Evolutionary conservation across 2,329 filamentous ascomycete genomes (phyloP).

Genomic region (Coleophoma cylindrospora): DNA sequence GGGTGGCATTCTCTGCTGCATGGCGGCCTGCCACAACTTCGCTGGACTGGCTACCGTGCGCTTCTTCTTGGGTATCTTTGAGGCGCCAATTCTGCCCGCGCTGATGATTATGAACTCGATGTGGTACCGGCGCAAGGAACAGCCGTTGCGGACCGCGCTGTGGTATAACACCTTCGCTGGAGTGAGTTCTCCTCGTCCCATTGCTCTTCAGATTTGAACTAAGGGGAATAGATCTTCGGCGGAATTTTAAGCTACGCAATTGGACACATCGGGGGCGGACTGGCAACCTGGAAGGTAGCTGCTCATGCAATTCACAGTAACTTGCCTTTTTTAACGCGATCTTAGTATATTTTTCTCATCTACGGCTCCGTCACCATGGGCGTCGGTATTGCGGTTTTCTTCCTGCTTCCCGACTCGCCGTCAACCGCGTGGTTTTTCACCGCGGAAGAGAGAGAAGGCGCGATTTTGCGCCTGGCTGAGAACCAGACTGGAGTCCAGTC

Average conservation of each 20-base stretch:
- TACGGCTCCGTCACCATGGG: constrained; percentile 17
- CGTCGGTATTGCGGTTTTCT: constrained; percentile 32
- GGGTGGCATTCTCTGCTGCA: constrained; percentile 52
- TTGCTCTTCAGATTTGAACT: background rate
- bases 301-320: background rate
- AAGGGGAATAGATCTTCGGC: too few relatives aligned
- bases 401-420: constrained; percentile 41
- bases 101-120: constrained; percentile 52
- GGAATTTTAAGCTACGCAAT: background rate
- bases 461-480: background rate
- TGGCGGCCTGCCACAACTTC: constrained; percentile 45
- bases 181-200: background rate
- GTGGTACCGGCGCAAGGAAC: constrained; percentile 55
- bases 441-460: constrained; percentile 32
- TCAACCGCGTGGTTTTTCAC: constrained; percentile 35
- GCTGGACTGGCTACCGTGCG: background rate
- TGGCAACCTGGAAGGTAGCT: background rate
- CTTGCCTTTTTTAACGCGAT: background rate
- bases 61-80: constrained; percentile 33
- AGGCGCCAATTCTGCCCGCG: constrained; percentile 22
- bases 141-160: constrained; percentile 46
- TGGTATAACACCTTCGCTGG: constrained; percentile 38
- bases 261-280: background rate
- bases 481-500: constrained; percentile 4
- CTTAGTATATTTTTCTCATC: constrained; percentile 5